Base-by-base conservation (phyloP, 768 basidiomycete species). In the Mycena chlorophos region DNA sequence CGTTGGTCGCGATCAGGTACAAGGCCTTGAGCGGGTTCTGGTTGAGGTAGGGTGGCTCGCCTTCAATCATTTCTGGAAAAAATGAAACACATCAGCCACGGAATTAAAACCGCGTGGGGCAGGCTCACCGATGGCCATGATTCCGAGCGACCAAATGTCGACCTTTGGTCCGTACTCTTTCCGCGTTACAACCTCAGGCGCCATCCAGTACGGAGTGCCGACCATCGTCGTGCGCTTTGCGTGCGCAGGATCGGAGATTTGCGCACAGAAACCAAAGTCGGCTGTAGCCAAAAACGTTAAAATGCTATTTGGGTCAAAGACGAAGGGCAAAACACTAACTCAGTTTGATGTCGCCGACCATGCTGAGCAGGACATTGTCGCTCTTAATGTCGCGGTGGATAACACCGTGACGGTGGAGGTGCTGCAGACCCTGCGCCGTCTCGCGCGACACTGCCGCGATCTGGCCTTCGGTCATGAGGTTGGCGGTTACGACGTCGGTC, bases 341-440 rank as follows among this genome's bases (percentile, higher is more conserved):
- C 47, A 99, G 84, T 73, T 99, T 98, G 76, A 99, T 97, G 67
- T 98, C 96, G 1, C 97, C 97, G 54, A 84, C 83, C 80, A 97
- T 78, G 65, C 90, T 94, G 57, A 98, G 75, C 49, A 99, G 74
- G 17, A 98, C 93, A 70, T 98, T 98, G 73, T 98, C 97, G 60
- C 89, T 92, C 87, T 99, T 98, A 78, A 99, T 98, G 66, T 99
- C 97, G 53, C 97, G 87, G 71, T 99, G 97, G 57, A 99, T 99
- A 64, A 99, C 96, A 28, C 94, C 94, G 64, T 98, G 94, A 52
- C 88, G 81, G 68, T 99, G 97, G 34, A 99, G 75, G 73, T 99
- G 97, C 70, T 95, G 87, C 31, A 99, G 73, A 4, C 97, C 97
- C 68, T 97, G 93, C 12, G 87, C 83, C 2, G 90, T 93, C 76